Percentiles rank a stretch among this genome's conserved stretches.
Conservation (phyloP, 768 basidiomycete species). For the Trametes maxima region DNA sequence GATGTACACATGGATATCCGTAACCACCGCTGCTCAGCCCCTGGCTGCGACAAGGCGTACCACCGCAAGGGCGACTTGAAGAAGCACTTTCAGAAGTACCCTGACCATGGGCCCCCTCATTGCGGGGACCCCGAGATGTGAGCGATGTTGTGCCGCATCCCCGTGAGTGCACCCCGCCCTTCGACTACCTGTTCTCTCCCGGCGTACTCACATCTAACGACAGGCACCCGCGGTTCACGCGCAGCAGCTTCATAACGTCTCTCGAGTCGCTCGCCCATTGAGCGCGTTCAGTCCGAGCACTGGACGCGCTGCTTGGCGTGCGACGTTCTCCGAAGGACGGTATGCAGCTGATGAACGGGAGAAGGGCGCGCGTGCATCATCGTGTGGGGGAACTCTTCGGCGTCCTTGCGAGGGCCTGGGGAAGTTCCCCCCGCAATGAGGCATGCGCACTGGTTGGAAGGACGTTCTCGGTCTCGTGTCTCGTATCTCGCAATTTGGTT, state of each 20-base stretch:
- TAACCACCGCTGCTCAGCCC: not conserved
- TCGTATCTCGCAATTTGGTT: not conserved
- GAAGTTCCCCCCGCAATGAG: constrained; percentile 9
- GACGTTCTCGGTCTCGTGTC: not conserved
- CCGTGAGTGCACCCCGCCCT: not conserved
- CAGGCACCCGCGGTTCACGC: constrained; percentile 14
- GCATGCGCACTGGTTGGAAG: constrained; percentile 2
- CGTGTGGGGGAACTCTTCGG: not conserved
- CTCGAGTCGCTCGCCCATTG: constrained; percentile 12
- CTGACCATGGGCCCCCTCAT: constrained; percentile 13
- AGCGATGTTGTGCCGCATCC: not conserved
- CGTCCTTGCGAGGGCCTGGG: not conserved
- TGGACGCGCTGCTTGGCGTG: constrained; percentile 10
- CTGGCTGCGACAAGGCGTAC: constrained; percentile 1
- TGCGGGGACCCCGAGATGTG: constrained; percentile 1
- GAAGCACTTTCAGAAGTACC: constrained; percentile 16
- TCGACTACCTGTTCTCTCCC: not conserved
- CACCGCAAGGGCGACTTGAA: constrained; percentile 12
- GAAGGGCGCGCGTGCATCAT: constrained; percentile 5
- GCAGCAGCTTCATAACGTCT: constrained; percentile 7
- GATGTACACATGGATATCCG: constrained; percentile 5
- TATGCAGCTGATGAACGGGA: constrained; percentile 19
- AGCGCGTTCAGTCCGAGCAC: not conserved
- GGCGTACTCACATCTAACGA: not conserved
- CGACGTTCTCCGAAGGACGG: constrained; percentile 6